Base-by-base conservation (phyloP, 257 asterid species). In the Paulownia fortunei region DNA sequence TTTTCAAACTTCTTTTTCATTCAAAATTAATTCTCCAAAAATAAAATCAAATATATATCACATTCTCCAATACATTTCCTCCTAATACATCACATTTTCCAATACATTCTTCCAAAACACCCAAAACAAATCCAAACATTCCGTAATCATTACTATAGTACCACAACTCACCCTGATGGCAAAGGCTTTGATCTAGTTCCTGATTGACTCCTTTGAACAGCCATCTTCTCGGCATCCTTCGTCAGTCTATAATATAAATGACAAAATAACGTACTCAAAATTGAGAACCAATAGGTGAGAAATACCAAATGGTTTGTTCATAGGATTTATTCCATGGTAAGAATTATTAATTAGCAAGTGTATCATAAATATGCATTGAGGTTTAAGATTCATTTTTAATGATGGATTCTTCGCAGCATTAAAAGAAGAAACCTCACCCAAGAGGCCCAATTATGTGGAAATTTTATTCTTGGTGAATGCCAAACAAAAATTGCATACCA, bases 141-240 rank as follows among this genome's bases (percentile, higher is more conserved):
- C n/a, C n/a, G n/a, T n/a, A n/a, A n/a, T n/a, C n/a, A n/a, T n/a
- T n/a, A n/a, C n/a, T n/a, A n/a, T n/a, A n/a, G n/a, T n/a, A n/a
- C n/a, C n/a, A n/a, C n/a, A n/a, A n/a, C n/a, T n/a, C 62, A 92
- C 96, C 87, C 72, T 16, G 86, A 74, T 11, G 86, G 76, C 59
- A 69, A 59, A 5, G 83, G 84, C 68, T 72, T 86, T 58, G 92
- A 83, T 82, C 83, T 84, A 23, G 82, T 78, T 79, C 82, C 92
- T 13, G 82, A 44, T 73, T 60, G 88, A 78, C 80, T 83, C 86
- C 83, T 88, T 76, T 69, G 91, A 76, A 79, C 70, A 19, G 44
- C 44, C 75, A 55, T 85, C 82, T 82, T 82, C 49, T 86, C 86
- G 27, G 78, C 79, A 65, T 82, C 88, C 81, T 83, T 90, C 86